A percentile compares a stretch with the other conserved stretches of the same genome.
These are phyloP conservation scores for Thinopyrum elongatum DNA, from an alignment of 176 grass and related monocot genomes.

Conservation along the genomic window DNA sequence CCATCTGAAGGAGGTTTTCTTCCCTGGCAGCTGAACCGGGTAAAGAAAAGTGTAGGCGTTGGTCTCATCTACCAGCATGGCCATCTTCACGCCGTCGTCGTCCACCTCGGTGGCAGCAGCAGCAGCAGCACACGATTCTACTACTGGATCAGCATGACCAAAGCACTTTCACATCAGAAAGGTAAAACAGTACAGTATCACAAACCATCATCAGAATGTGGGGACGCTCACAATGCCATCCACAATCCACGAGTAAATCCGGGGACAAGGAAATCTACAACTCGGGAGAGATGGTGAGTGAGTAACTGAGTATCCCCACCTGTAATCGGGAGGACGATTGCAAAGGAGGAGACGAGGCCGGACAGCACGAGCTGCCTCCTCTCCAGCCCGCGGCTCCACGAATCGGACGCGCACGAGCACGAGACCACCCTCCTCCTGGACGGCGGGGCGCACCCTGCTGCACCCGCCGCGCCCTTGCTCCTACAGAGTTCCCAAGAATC, in stretches of 20 bases:
- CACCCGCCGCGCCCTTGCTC: not conserved
- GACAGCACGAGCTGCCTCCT: conserved; percentile 73
- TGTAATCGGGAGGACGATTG: conserved; percentile 40
- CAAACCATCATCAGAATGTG: not conserved
- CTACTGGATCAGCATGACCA: conserved; percentile 34
- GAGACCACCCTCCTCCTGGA: conserved; percentile 25
- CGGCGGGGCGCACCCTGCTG: not conserved
- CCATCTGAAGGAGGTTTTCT: conserved; percentile 80
- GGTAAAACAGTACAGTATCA: not conserved
- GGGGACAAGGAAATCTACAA: not conserved
- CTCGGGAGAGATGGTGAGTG: not conserved
- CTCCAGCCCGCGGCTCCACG: conserved; percentile 26
- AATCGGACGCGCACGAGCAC: conserved; percentile 26
- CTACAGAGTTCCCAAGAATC: not conserved
- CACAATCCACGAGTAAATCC: not conserved
- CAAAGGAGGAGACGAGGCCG: conserved; percentile 52
- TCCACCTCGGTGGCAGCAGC: conserved; percentile 42
- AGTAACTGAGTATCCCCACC: conserved; percentile 20
- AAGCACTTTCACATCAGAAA: not conserved
- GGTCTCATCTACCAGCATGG: conserved; percentile 56
- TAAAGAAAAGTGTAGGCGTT: conserved; percentile 93
- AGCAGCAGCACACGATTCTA: conserved; percentile 65
- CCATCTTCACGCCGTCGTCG: conserved; percentile 80
- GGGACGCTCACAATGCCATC: not conserved
- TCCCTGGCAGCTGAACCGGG: conserved; percentile 60